Base-by-base conservation (phyloP, 495 filamentous ascomycete genomes). In the Pseudotulostoma volvatum region DNA sequence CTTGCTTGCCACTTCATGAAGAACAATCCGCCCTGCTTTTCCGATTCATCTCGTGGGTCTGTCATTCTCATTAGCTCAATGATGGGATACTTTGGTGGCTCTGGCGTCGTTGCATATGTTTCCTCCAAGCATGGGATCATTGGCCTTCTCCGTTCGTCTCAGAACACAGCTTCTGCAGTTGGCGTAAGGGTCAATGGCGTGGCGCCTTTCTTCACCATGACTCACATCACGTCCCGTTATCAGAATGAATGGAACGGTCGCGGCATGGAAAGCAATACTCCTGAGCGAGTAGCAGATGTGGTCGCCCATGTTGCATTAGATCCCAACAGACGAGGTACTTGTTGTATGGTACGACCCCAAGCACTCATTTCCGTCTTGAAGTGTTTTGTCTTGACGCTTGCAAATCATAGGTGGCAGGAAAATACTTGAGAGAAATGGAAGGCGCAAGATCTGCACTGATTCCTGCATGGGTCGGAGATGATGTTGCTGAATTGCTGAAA, bases 51-150 rank as follows among this genome's bases (percentile, higher is more conserved):
- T 7, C 7, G 20, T 1, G 45, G 47, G 33, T 56, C 54, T 4
- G 47, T 58, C 9, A 13, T 58, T 2, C 46, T 60, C 4, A 11
- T 47, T 4, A 30, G 41, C 0, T 44, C 41, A 9, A 44, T 19
- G n/a, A 56, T 55, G 2, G 50, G 53, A 2, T 60, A 58, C 19
- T 56, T 58, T 30, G 57, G 57, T 7, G 49, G 51, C 7, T 53
- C 53, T 0, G 51, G 49, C 0, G 50, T 60, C 0, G 18, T 41
- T 1, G 51, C 51, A 0, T 60, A 58, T 33, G 34, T 58, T n/a
- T 37, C 53, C 1, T 58, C 57, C 5, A 58, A 60, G 16, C 57
- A 58, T 14, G 55, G 50, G 1, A 36, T 60, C 0, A 38, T 51
- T 0, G 55, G 57, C 4, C 38, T 60, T 1, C 41, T 58, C 1